phyloP scores from a whole-genome alignment of 139 green algal species.

The Nannochloris sp. region DNA sequence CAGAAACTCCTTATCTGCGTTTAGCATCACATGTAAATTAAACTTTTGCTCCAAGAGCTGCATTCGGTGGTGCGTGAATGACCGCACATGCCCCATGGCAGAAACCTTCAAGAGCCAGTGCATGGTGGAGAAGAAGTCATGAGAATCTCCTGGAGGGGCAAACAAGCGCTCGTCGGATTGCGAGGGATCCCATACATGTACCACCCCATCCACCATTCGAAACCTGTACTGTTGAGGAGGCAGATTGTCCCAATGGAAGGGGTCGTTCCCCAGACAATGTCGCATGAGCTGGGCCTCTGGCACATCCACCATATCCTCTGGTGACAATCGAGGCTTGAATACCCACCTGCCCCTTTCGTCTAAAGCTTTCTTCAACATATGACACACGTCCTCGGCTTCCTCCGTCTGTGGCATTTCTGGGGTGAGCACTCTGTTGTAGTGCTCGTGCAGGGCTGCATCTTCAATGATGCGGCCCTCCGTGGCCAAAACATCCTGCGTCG shows the following conservation, averaged over 20 bases:
- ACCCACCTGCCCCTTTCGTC: conserved; percentile 81
- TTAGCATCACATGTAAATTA: conserved; percentile 96
- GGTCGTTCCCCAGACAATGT: conserved; percentile 40
- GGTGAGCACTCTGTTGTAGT: conserved; percentile 58
- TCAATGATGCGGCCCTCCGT: conserved; percentile 44
- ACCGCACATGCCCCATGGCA: conserved; percentile 72
- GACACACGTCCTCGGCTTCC: conserved; percentile 69
- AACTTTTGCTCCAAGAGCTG: conserved; percentile 98
- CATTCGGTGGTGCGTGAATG: conserved; percentile 88
- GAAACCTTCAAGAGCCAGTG: conserved; percentile 58
- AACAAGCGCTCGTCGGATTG: conserved; percentile 12
- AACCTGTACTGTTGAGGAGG: conserved; percentile 27
- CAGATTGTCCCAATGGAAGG: conserved; percentile 51
- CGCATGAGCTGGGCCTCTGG: conserved; percentile 46
- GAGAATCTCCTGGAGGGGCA: conserved; percentile 52
- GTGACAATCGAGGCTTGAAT: conserved; percentile 42
- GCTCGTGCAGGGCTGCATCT: conserved; percentile 50
- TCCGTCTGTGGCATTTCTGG: conserved; percentile 52
- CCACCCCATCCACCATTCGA: conserved; percentile 84
- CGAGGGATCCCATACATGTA: conserved; percentile 52
- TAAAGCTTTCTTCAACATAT: conserved; percentile 76
- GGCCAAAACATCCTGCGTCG: conserved; percentile 22
- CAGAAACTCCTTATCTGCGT: conserved; percentile 95
- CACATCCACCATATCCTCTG: conserved; percentile 33
- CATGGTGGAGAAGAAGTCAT: conserved; percentile 93